Percentiles rank a stretch among this genome's conserved stretches.
Evolutionary conservation across 202 grass and related monocot genomes (phyloP).

Genomic region (Hordeum pubiflorum): DNA sequence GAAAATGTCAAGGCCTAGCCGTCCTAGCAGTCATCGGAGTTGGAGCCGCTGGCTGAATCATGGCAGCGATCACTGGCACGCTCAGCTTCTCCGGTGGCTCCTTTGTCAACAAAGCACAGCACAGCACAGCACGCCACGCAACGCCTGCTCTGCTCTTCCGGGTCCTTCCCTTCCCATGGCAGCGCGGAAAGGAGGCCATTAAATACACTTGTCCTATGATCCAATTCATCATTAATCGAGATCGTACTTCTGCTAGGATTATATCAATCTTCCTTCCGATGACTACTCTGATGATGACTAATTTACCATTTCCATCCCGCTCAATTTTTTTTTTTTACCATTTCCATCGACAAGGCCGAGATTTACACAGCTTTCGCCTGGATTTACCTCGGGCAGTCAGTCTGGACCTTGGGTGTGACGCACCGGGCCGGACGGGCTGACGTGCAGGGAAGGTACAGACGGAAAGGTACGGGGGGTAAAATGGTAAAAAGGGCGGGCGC

Average conservation of each 20-base stretch:
- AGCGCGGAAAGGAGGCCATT: constrained; percentile 1
- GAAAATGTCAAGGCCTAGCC: constrained; percentile 35
- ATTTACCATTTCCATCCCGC: too few species aligned
- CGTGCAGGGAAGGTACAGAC: neutral
- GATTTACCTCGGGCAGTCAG: neutral
- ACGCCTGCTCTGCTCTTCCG: neutral
- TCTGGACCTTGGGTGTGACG: neutral
- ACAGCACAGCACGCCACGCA: neutral
- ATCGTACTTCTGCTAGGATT: too few species aligned
- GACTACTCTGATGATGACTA: too few species aligned
- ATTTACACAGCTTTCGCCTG: neutral
- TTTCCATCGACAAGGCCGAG: neutral
- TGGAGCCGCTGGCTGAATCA: constrained; percentile 22
- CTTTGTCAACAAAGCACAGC: constrained; percentile 23
- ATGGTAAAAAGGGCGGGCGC: neutral
- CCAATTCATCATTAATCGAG: too few species aligned
- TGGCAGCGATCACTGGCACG: neutral
- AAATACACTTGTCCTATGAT: neutral
- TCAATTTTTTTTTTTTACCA: too few species aligned
- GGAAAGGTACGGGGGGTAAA: constrained; percentile 2
- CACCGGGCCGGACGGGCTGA: neutral
- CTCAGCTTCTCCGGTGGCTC: neutral
- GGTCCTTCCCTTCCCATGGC: constrained; percentile 6
- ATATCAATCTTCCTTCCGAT: too few species aligned
- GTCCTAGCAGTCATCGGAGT: neutral